Percentiles rank a stretch among this genome's conserved stretches.
These are phyloP conservation scores for Toxicodendron radicans DNA, from an alignment of 345 rosid species.

Conservation along the genomic window DNA sequence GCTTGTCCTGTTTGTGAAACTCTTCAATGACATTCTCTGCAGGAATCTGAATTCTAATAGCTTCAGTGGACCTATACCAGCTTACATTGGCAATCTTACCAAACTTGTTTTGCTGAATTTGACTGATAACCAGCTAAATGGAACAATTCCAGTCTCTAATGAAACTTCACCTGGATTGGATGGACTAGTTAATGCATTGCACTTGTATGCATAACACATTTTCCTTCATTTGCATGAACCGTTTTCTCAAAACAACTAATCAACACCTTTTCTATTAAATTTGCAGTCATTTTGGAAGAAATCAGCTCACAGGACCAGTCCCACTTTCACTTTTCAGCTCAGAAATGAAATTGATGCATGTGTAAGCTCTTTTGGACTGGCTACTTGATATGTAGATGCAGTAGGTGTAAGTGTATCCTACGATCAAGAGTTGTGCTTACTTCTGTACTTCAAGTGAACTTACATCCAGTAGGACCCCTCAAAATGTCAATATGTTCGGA, in stretches of 20 bases:
- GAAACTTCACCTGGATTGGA: constrained; percentile 43
- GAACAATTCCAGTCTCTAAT: constrained; percentile 45
- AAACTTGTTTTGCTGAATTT: constrained; percentile 46
- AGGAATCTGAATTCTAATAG: constrained; percentile 47
- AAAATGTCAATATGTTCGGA: too few species aligned
- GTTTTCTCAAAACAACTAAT: background rate
- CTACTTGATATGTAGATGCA: background rate
- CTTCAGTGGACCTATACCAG: constrained; percentile 42
- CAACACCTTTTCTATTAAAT: background rate
- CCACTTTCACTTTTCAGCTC: constrained; percentile 43
- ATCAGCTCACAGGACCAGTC: constrained; percentile 37
- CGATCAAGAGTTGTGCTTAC: background rate
- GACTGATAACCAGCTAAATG: constrained; percentile 42
- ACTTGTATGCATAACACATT: constrained; percentile 36
- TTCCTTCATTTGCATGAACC: background rate
- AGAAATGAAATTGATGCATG: constrained; percentile 37
- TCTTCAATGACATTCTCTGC: constrained; percentile 13
- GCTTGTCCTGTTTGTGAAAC: background rate
- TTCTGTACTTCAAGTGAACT: too few species aligned
- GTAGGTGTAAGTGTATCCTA: too few species aligned
- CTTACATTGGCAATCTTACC: constrained; percentile 40
- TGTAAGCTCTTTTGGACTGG: constrained; percentile 28
- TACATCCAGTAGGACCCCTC: too few species aligned
- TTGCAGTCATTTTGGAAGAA: constrained; percentile 42
- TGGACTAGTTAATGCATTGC: constrained; percentile 26